A percentile compares a stretch with the other conserved stretches of the same genome.
These are phyloP conservation scores for Podochytrium sp. DNA, from an alignment of 192 early-diverging fungal genomes.

Conservation along the genomic window DNA sequence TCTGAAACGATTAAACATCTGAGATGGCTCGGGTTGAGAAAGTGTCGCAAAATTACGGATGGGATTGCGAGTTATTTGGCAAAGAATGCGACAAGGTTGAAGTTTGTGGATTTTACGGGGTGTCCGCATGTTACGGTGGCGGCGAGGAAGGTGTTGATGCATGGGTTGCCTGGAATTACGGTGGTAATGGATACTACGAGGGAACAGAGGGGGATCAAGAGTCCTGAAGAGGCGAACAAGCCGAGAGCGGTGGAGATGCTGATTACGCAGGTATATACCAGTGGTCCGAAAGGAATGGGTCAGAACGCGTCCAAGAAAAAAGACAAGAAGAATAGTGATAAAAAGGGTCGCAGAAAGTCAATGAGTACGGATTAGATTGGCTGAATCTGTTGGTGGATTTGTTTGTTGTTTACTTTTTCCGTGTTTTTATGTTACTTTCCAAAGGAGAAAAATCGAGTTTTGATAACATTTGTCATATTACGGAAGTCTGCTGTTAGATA, in stretches of 20 bases:
- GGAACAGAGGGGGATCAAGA: conserved; percentile 13
- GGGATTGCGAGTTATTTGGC: conserved; percentile 36
- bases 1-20: conserved; percentile 35
- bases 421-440: background rate
- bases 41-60: conserved; percentile 51
- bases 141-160: conserved; percentile 24
- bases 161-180: background rate
- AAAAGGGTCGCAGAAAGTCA: conserved; percentile 20
- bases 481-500: too few species aligned
- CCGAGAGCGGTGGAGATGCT: conserved; percentile 37
- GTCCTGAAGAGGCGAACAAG: conserved; percentile 22
- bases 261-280: conserved; percentile 36
- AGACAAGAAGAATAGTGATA: conserved; percentile 21
- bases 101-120: conserved; percentile 38
- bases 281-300: conserved; percentile 39
- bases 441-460: too few species aligned
- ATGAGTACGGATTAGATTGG: background rate
- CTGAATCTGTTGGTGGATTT: background rate
- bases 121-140: conserved; percentile 35
- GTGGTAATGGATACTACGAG: conserved; percentile 23
- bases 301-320: conserved; percentile 17
- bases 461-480: too few species aligned
- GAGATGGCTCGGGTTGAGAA: conserved; percentile 37
- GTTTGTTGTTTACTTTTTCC: conserved; percentile 5
- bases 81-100: conserved; percentile 23